phyloP scores from a whole-genome alignment of 2,329 filamentous ascomycete species.

The Zalaria sp. region DNA sequence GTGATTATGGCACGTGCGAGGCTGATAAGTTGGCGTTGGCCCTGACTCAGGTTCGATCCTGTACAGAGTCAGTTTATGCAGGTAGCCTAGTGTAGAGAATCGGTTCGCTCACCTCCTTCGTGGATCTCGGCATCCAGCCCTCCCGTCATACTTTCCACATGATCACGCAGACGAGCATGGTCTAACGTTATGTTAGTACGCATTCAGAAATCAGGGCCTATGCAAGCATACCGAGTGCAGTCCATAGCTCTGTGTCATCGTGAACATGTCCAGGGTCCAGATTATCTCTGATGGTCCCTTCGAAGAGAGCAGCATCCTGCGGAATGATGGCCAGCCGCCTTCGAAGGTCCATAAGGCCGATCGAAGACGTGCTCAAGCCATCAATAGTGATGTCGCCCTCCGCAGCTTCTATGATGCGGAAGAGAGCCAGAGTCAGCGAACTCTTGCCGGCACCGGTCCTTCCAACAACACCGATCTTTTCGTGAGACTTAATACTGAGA shows the following conservation, averaged over 20 bases:
- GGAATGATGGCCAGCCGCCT: slow-evolving; percentile 90
- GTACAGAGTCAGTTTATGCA: slow-evolving; percentile 17
- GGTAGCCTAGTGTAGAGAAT: not conserved
- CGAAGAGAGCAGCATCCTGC: slow-evolving; percentile 91
- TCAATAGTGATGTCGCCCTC: slow-evolving; percentile 82
- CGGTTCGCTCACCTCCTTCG: slow-evolving; percentile 68
- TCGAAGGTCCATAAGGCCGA: slow-evolving; percentile 79
- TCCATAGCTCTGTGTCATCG: slow-evolving; percentile 96
- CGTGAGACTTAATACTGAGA: slow-evolving; percentile 83
- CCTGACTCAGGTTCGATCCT: slow-evolving; percentile 82
- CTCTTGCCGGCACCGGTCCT: slow-evolving; percentile 94
- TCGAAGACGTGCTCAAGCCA: slow-evolving; percentile 72
- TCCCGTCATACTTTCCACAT: slow-evolving; percentile 73
- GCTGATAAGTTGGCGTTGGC: slow-evolving; percentile 87
- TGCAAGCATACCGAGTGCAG: slow-evolving; percentile 60
- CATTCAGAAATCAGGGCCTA: not conserved
- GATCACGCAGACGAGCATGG: slow-evolving; percentile 84
- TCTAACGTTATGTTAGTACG: slow-evolving; percentile 38
- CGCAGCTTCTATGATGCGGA: slow-evolving; percentile 84
- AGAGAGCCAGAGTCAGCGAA: slow-evolving; percentile 79
- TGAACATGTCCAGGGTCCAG: slow-evolving; percentile 89
- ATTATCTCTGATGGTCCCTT: slow-evolving; percentile 86
- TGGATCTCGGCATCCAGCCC: slow-evolving; percentile 81
- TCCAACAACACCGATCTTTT: slow-evolving; percentile 96
- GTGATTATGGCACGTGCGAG: slow-evolving; percentile 87